Percentiles rank a stretch among this genome's conserved stretches.
Conservation (phyloP, 1,284 basidiomycete genomes). For the Lignosus rhinocerotis region DNA sequence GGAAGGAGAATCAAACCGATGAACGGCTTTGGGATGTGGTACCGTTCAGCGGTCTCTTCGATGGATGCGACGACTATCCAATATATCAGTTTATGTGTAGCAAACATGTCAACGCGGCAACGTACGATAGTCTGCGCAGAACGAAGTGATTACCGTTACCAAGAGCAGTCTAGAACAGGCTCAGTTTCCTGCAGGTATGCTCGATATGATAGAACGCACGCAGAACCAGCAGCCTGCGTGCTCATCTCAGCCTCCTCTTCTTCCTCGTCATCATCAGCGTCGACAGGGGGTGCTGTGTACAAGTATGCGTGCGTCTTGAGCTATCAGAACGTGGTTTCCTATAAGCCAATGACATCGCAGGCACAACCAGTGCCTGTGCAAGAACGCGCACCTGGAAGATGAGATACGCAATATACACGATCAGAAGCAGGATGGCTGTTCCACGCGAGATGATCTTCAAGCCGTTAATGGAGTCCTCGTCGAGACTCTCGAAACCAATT, state of each 20-base stretch:
- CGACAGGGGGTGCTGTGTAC: constrained; percentile 8
- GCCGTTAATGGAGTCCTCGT: constrained; percentile 44
- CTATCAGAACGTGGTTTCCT: constrained; percentile 34
- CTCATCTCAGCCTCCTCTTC: constrained; percentile 69
- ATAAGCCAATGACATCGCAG: too few relatives aligned
- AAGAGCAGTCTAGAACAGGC: constrained; percentile 47
- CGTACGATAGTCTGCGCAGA: constrained; percentile 81
- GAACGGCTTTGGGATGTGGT: constrained; percentile 80
- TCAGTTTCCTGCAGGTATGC: too few relatives aligned
- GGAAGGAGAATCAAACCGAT: constrained; percentile 77
- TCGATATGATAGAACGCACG: constrained; percentile 41
- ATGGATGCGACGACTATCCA: constrained; percentile 81
- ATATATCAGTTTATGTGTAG: neutral
- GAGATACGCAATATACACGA: constrained; percentile 83
- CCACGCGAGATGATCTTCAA: constrained; percentile 82
- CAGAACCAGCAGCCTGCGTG: constrained; percentile 57
- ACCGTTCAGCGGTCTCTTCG: constrained; percentile 82
- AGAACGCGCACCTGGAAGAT: constrained; percentile 60
- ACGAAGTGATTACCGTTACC: constrained; percentile 81
- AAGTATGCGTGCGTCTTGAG: constrained; percentile 36
- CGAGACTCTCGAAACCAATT: constrained; percentile 26
- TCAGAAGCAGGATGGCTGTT: constrained; percentile 79
- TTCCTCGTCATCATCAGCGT: constrained; percentile 39
- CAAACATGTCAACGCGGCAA: constrained; percentile 12
- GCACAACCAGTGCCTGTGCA: neutral